A percentile compares a stretch with the other conserved stretches of the same genome.
Conservation (phyloP, 352 stramenopile species). For the Phytophthora chlamydospora region DNA sequence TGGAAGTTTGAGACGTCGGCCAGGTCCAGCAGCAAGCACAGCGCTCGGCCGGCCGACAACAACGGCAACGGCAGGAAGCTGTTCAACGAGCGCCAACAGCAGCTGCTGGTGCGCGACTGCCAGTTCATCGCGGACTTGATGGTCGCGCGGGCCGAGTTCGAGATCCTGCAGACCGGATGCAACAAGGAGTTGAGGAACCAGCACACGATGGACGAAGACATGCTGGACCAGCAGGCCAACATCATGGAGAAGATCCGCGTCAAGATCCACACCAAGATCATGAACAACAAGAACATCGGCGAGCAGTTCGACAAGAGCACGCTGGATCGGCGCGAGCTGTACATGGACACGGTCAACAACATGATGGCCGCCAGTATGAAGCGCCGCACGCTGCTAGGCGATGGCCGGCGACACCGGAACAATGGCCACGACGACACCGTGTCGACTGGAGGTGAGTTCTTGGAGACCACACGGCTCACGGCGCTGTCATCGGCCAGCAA, state of each 20-base stretch:
- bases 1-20: conserved; percentile 90
- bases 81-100: conserved; percentile 85
- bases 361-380: conserved; percentile 79
- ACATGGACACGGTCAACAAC: conserved; percentile 81
- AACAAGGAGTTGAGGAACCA: conserved; percentile 67
- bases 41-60: conserved; percentile 44
- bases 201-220: conserved; percentile 57
- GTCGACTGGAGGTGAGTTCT: conserved; percentile 37
- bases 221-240: conserved; percentile 61
- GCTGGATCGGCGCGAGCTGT: conserved; percentile 78
- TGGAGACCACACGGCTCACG: conserved; percentile 58
- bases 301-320: conserved; percentile 88
- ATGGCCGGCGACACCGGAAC: conserved; percentile 18
- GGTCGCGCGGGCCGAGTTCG: conserved; percentile 76
- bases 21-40: conserved; percentile 58
- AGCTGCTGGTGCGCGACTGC: conserved; percentile 76
- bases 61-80: conserved; percentile 57
- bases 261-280: conserved; percentile 87
- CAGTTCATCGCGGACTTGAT: conserved; percentile 86
- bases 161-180: conserved; percentile 69
- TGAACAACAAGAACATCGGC: conserved; percentile 91
- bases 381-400: conserved; percentile 58
- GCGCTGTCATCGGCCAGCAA: conserved; percentile 24
- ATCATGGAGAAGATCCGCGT: conserved; percentile 80
- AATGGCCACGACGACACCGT: conserved; percentile 31